A percentile compares a stretch with the other conserved stretches of the same genome.
Conservation (phyloP, 768 basidiomycete species). For the Pulveroboletus sp. region DNA sequence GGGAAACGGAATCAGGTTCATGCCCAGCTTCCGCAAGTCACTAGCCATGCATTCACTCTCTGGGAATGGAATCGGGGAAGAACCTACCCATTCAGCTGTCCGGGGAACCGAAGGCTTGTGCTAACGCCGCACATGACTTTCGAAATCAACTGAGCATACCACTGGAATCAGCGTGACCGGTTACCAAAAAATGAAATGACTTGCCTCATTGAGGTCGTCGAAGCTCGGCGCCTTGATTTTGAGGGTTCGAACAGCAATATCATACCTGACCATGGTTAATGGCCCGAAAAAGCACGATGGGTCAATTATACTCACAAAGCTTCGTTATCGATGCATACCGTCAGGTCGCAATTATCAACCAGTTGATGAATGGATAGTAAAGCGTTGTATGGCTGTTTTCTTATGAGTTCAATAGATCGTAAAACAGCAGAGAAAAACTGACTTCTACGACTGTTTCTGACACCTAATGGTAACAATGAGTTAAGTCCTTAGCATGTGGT, state of each 20-base stretch:
- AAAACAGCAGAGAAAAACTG: constrained; percentile 8
- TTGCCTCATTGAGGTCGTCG: constrained; percentile 65
- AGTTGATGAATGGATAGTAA: constrained; percentile 85
- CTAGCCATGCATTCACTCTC: constrained; percentile 34
- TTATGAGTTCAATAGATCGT: constrained; percentile 6
- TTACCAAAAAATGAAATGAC: constrained; percentile 11
- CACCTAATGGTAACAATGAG: constrained; percentile 26
- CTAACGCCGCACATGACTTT: constrained; percentile 95
- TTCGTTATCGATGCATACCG: constrained; percentile 85
- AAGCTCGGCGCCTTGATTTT: constrained; percentile 66
- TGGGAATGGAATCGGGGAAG: background rate
- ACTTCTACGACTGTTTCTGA: constrained; percentile 58
- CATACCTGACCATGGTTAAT: constrained; percentile 49
- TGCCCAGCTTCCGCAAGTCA: constrained; percentile 84
- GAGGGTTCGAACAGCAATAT: constrained; percentile 63
- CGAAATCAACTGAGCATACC: constrained; percentile 56
- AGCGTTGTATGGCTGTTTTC: constrained; percentile 71
- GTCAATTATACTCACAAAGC: constrained; percentile 53
- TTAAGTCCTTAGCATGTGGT: background rate
- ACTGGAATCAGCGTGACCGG: background rate
- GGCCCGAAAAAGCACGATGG: background rate
- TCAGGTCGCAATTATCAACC: constrained; percentile 83
- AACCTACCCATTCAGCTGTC: constrained; percentile 81
- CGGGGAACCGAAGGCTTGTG: constrained; percentile 90
- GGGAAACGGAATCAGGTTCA: constrained; percentile 97